These are phyloP conservation scores for Bromus sterilis DNA, from an alignment of 176 grass and related monocot species.

Conservation along the genomic window DNA sequence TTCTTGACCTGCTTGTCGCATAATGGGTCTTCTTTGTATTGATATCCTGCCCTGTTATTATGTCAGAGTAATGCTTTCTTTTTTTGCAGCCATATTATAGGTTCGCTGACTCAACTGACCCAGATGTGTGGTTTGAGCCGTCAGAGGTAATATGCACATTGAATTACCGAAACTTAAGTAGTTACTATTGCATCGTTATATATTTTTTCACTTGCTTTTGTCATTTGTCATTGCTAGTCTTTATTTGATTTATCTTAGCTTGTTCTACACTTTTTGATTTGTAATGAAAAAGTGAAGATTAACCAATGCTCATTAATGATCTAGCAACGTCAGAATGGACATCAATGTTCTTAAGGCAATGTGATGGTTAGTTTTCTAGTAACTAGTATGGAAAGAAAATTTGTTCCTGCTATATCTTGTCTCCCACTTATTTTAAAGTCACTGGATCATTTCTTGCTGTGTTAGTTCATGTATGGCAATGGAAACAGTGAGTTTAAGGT, in stretches of 20 bases:
- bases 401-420: not conserved
- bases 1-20: not conserved
- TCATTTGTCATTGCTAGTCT: not conserved
- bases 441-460: not conserved
- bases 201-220: not conserved
- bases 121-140: slow-evolving; percentile 98
- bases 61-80: not conserved
- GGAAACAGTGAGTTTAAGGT: not conserved
- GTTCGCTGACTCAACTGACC: slow-evolving; percentile 82
- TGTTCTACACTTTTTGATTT: slow-evolving; percentile 1
- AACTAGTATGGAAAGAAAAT: not conserved
- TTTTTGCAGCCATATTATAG: slow-evolving; percentile 86
- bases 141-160: slow-evolving; percentile 54
- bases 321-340: not conserved
- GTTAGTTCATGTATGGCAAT: not conserved
- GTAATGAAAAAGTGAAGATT: not conserved
- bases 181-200: not conserved
- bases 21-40: slow-evolving; percentile 8
- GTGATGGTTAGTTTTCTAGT: not conserved
- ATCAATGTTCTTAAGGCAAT: not conserved
- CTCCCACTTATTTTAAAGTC: not conserved
- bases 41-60: not conserved
- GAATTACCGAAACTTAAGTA: not conserved
- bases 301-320: not conserved
- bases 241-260: not conserved